Evolutionary conservation across 345 rosid species (phyloP), one percentile per base, ranked within the genome.

Genomic region (Eucalyptus decipiens): DNA sequence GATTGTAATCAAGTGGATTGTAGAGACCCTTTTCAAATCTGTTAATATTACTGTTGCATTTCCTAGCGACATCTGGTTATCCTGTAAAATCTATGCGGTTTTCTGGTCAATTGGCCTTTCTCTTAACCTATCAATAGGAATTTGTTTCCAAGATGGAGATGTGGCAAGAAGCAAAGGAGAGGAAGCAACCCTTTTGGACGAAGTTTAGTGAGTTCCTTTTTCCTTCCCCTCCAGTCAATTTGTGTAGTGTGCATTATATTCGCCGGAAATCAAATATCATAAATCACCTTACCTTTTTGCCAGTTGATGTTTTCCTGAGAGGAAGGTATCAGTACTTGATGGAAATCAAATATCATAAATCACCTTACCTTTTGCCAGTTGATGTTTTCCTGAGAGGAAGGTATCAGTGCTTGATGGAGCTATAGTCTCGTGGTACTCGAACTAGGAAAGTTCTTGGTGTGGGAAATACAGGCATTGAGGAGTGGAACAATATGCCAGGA

Each of bases 121-220:
- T 11, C 88, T 87, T 47, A 32, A 47, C 52, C 91, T 67, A 28
- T 54, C 51, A 28, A 83, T 50, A 92, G 96, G 96, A 92, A 72
- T 90, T 90, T 90, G 93, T 92, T 90, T 86, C 92, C 8, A 90
- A 81, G 92, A 94, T 90, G 93, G 92, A 89, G 88, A 91, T 89
- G 9, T 58, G 92, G 91, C 92, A 90, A 88, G 62, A 47, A 42
- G 88, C 89, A 80, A 86, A 87, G 88, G 90, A 90, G 92, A 92
- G 92, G 89, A 92, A 89, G 87, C 93, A 91, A 17, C 88, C 89
- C 93, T 93, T 87, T 80, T 88, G 90, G 93, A 87, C 45, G 96
- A 94, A 92, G 92, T 92, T 60, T 58, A 89, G 95, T 93, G 86
- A 32, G 91, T 42, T 56, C 69, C n/a, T 87, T 60, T 58, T 16